Conservation (phyloP, 192 early-diverging fungal species). For the Coemansia sp. region DNA sequence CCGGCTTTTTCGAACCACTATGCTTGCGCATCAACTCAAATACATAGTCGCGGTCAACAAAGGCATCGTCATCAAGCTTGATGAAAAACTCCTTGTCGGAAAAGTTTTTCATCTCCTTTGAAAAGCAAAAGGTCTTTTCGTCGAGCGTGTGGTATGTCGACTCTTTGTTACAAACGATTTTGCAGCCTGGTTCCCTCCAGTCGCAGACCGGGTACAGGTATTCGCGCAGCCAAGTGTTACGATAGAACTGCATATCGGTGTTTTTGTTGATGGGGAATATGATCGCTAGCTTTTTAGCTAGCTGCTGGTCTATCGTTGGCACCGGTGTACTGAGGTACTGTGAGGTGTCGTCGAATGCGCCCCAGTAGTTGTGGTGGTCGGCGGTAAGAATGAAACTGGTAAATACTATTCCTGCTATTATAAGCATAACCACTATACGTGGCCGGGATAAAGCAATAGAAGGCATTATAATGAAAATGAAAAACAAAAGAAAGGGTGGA, state of each 20-base stretch:
- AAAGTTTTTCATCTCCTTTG: slow-evolving; percentile 23
- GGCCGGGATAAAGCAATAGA: not conserved
- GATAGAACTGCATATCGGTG: slow-evolving; percentile 53
- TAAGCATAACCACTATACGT: slow-evolving; percentile 15
- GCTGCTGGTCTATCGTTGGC: slow-evolving; percentile 2
- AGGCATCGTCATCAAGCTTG: slow-evolving; percentile 48
- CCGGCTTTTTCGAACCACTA: slow-evolving; percentile 19
- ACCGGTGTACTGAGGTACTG: not conserved
- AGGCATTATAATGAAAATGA: slow-evolving; percentile 9
- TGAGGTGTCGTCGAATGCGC: slow-evolving; percentile 1
- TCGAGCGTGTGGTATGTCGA: slow-evolving; percentile 41
- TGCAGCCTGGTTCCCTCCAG: slow-evolving; percentile 33
- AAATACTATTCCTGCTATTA: slow-evolving; percentile 13
- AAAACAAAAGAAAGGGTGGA: not conserved
- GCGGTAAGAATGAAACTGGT: slow-evolving; percentile 23
- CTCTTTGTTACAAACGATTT: slow-evolving; percentile 41
- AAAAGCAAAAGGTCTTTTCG: slow-evolving; percentile 40
- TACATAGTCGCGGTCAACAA: slow-evolving; percentile 47
- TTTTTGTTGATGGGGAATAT: slow-evolving; percentile 48
- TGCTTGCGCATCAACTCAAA: slow-evolving; percentile 20
- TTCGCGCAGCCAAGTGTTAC: slow-evolving; percentile 45
- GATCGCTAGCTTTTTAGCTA: slow-evolving; percentile 35
- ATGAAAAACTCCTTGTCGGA: slow-evolving; percentile 43
- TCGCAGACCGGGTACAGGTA: slow-evolving; percentile 51
- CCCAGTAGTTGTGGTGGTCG: slow-evolving; percentile 27